phyloP scores from a whole-genome alignment of 1,139 yeast species.

The Yamadazyma oceani region DNA sequence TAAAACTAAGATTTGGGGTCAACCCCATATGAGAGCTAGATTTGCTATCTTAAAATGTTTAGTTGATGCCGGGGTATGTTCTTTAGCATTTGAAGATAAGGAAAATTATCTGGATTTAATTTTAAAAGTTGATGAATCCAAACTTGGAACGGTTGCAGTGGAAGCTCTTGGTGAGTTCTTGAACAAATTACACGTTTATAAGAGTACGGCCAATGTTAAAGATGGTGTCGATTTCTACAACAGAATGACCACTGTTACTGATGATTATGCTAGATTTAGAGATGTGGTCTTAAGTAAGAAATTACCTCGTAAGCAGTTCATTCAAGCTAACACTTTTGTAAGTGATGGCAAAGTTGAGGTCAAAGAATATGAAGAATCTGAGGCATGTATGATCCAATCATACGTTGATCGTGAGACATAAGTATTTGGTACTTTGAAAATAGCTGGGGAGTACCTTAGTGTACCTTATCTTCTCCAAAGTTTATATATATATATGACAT shows the following conservation, averaged over 20 bases:
- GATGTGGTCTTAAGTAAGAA: constrained; percentile 68
- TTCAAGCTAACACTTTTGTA: constrained; percentile 71
- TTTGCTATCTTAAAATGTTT: constrained; percentile 79
- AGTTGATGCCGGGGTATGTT: constrained; percentile 65
- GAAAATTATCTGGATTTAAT: constrained; percentile 58
- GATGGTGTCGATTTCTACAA: constrained; percentile 63
- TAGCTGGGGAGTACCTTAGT: no score
- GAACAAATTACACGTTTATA: constrained; percentile 70
- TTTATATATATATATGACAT: no score
- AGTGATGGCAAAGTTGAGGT: constrained; percentile 42
- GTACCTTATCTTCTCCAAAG: no score
- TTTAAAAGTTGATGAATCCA: constrained; percentile 56
- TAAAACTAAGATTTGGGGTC: constrained; percentile 79
- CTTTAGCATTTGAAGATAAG: constrained; percentile 44
- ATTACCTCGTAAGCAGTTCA: constrained; percentile 78
- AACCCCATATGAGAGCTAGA: constrained; percentile 94
- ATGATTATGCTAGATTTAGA: constrained; percentile 63
- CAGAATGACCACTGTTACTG: constrained; percentile 65
- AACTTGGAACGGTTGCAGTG: constrained; percentile 68
- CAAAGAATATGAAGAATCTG: constrained; percentile 73
- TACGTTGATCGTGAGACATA: constrained; percentile 59
- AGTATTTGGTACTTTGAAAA: no score
- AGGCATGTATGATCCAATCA: constrained; percentile 75
- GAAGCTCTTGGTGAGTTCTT: constrained; percentile 72
- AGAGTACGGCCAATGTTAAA: constrained; percentile 70